Percentiles rank a stretch among this genome's conserved stretches.
phyloP scores from a whole-genome alignment of 495 filamentous ascomycete species.

The Alectoria sarmentosa region DNA sequence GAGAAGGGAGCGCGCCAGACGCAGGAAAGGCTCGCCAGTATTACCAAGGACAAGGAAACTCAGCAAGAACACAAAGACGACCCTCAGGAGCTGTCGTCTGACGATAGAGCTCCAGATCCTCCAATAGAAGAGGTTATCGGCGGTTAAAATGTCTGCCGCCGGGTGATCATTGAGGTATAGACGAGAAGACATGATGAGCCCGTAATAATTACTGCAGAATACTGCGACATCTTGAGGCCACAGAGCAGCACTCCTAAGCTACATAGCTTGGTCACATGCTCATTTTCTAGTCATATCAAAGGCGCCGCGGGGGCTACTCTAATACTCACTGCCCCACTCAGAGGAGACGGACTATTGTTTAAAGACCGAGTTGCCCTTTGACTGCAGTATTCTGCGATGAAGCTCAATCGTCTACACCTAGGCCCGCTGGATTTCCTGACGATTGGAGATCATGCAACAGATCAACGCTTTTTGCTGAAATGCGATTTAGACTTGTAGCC shows the following conservation, averaged over 20 bases:
- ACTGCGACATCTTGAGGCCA: background rate
- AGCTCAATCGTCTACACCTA: background rate
- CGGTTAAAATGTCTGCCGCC: conserved; percentile 35
- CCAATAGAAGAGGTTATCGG: conserved; percentile 23
- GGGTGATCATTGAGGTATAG: conserved; percentile 16
- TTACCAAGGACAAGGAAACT: conserved; percentile 16
- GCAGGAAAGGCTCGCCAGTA: conserved; percentile 38
- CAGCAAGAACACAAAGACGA: background rate
- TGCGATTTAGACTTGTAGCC: background rate
- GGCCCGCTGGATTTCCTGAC: background rate
- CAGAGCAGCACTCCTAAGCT: background rate
- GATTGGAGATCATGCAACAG: background rate
- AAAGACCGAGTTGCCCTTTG: background rate
- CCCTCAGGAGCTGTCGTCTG: background rate
- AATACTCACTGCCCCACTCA: background rate
- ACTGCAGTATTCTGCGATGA: background rate
- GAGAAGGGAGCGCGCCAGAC: conserved; percentile 42
- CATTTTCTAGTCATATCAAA: background rate
- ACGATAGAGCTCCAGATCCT: no score
- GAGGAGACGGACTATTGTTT: background rate
- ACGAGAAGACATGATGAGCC: background rate
- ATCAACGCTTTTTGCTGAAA: background rate
- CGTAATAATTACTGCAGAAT: background rate
- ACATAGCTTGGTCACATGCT: background rate
- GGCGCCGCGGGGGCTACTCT: background rate